phyloP scores from a whole-genome alignment of 768 basidiomycete species.

The Lyophyllum atratum region DNA sequence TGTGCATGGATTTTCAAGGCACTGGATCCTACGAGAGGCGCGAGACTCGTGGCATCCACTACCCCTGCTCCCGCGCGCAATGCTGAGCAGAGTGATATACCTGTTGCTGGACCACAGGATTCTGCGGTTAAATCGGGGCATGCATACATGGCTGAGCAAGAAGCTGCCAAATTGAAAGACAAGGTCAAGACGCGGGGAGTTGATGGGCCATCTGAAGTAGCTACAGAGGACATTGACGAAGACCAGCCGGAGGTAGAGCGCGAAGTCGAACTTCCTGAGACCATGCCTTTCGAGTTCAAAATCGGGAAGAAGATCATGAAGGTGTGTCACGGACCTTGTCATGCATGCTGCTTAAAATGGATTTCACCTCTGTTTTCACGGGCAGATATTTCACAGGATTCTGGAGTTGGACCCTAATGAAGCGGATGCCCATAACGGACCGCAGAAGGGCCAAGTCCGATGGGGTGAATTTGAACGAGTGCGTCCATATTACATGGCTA shows the following conservation, averaged over 20 bases:
- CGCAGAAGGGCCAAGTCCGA: neutral
- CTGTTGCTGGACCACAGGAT: neutral
- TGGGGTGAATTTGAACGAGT: neutral
- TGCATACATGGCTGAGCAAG: neutral
- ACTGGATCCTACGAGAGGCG: neutral
- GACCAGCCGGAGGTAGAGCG: neutral
- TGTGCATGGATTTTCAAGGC: neutral
- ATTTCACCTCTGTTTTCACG: neutral
- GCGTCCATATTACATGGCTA: neutral
- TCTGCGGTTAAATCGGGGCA: neutral
- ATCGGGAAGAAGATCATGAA: neutral
- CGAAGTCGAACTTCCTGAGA: neutral
- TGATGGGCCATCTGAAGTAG: neutral
- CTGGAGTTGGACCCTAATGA: neutral
- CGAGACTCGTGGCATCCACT: neutral
- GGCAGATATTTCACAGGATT: neutral
- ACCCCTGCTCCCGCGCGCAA: neutral
- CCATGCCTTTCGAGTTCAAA: neutral
- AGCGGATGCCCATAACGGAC: neutral
- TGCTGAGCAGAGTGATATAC: neutral
- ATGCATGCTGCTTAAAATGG: neutral
- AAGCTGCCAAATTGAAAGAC: neutral
- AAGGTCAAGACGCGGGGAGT: neutral
- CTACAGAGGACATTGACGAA: neutral
- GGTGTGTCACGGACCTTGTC: neutral